These are phyloP conservation scores for Quercus aquifolioides DNA, from an alignment of 306 rosid species.

Conservation along the genomic window DNA sequence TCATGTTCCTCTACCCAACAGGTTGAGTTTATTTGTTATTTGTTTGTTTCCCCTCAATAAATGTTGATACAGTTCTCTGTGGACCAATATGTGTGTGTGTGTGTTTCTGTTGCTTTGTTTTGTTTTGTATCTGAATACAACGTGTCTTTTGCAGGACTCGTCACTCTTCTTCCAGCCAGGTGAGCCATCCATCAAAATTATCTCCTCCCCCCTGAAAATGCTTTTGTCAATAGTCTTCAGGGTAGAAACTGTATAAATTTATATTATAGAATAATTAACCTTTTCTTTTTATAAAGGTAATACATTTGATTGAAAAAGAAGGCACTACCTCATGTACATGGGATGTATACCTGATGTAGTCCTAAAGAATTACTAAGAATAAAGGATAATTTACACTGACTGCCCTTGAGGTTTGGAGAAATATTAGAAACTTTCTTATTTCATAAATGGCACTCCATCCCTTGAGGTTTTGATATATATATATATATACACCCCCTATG, in stretches of 20 bases:
- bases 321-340: too few relatives aligned
- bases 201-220: background rate
- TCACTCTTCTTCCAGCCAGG: slow-evolving; percentile 50
- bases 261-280: too few relatives aligned
- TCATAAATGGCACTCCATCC: too few relatives aligned
- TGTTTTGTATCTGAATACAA: slow-evolving; percentile 3
- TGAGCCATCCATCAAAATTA: slow-evolving; percentile 24
- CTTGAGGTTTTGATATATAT: too few relatives aligned
- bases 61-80: slow-evolving; percentile 2
- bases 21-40: slow-evolving; percentile 33
- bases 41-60: background rate
- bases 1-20: slow-evolving; percentile 54
- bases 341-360: too few relatives aligned
- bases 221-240: background rate
- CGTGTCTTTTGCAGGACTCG: slow-evolving; percentile 51
- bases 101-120: background rate
- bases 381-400: too few relatives aligned
- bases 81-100: background rate
- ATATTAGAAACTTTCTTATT: too few relatives aligned
- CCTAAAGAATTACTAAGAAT: too few relatives aligned
- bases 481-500: too few relatives aligned
- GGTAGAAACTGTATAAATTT: background rate
- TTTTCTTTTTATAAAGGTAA: too few relatives aligned
- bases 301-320: too few relatives aligned
- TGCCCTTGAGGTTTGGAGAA: too few relatives aligned